A percentile compares a stretch with the other conserved stretches of the same genome.
phyloP scores from a whole-genome alignment of 108 stramenopile genomes.

The Bacterosira constricta region DNA sequence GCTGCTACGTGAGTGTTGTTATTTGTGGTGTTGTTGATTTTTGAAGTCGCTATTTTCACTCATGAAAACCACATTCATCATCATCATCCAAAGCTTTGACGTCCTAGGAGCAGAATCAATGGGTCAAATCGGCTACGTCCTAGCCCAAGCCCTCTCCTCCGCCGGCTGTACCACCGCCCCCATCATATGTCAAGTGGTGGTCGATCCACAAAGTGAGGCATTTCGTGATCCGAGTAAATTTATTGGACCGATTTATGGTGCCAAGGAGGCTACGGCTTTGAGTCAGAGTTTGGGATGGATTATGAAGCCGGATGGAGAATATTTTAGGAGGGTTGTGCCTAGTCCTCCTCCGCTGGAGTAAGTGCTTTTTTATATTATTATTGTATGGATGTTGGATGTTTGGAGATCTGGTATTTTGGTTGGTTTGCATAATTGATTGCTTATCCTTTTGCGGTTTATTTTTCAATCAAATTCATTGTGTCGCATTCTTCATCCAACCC shows the following conservation, averaged over 20 bases:
- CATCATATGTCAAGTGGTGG: conserved; percentile 79
- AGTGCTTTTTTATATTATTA: background rate
- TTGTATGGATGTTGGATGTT: background rate
- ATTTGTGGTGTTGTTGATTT: background rate
- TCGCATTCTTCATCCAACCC: too few relatives aligned
- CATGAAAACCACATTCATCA: background rate
- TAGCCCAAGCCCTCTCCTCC: conserved; percentile 71
- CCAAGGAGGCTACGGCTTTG: conserved; percentile 80
- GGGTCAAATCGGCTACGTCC: conserved; percentile 85
- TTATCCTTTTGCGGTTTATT: too few relatives aligned
- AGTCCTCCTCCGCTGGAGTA: conserved; percentile 73
- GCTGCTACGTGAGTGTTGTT: conserved; percentile 61
- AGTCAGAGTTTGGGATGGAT: conserved; percentile 75
- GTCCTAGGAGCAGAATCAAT: conserved; percentile 80
- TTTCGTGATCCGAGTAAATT: conserved; percentile 79
- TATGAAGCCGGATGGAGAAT: conserved; percentile 85
- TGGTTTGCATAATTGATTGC: too few relatives aligned
- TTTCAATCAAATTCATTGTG: too few relatives aligned
- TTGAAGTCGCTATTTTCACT: background rate
- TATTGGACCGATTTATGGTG: conserved; percentile 86
- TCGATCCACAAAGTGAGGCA: conserved; percentile 69
- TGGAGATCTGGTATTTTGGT: background rate
- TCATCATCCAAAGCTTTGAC: conserved; percentile 31
- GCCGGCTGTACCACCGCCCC: conserved; percentile 61
- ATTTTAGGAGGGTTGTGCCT: conserved; percentile 82